phyloP scores from a whole-genome alignment of 2,329 filamentous ascomycete species.

The Lanzia echinophila region DNA sequence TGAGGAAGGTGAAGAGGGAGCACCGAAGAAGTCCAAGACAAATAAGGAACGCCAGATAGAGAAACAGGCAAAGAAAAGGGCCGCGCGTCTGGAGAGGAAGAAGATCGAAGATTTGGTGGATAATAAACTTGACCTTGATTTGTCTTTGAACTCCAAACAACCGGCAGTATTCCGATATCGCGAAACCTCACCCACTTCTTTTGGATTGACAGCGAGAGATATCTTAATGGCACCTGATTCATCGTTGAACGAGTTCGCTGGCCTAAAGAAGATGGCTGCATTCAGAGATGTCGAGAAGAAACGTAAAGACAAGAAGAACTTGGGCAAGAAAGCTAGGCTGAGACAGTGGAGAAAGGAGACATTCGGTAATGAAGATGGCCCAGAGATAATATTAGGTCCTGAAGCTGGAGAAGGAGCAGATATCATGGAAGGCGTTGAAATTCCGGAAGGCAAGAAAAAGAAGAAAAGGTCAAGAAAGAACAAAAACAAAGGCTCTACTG shows the following conservation, averaged over 20 bases:
- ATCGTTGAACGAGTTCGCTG: conserved; percentile 82
- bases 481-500: conserved; percentile 16
- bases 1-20: conserved; percentile 33
- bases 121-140: conserved; percentile 67
- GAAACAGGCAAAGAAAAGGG: conserved; percentile 54
- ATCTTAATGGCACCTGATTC: conserved; percentile 85
- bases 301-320: conserved; percentile 74
- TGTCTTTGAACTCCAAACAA: conserved; percentile 46
- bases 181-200: conserved; percentile 83
- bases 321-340: conserved; percentile 88
- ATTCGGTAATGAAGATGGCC: conserved; percentile 46
- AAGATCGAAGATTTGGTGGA: conserved; percentile 85
- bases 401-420: conserved; percentile 21
- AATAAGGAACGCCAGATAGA: conserved; percentile 54
- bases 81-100: conserved; percentile 71
- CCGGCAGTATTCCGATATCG: conserved; percentile 74
- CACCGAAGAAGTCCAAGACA: conserved; percentile 51
- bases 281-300: conserved; percentile 90
- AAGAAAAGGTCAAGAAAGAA: conserved; percentile 45
- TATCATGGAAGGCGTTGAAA: conserved; percentile 24
- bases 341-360: conserved; percentile 72
- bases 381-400: conserved; percentile 27
- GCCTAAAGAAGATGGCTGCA: conserved; percentile 87
- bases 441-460: conserved; percentile 38
- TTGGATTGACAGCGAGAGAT: conserved; percentile 82